Conservation (phyloP, 306 rosid genomes). For the Pachyrhizus erosus region DNA sequence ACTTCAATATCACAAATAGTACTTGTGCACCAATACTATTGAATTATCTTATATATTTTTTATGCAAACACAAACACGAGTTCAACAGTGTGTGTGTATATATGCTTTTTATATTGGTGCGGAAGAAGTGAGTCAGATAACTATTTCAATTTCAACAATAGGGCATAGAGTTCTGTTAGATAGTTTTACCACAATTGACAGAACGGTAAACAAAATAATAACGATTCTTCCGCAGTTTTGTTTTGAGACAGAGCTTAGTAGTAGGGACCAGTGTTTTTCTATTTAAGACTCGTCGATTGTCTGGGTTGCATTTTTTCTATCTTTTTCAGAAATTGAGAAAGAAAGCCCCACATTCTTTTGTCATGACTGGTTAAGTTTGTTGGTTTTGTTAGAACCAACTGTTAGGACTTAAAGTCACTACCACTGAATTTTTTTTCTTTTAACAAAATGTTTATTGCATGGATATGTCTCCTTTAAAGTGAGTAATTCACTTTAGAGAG, state of each 20-base stretch:
- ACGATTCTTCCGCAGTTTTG: not conserved
- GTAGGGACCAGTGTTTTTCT: not conserved
- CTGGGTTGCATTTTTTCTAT: conserved; percentile 4
- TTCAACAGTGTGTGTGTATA: not conserved
- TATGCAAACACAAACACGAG: conserved; percentile 2
- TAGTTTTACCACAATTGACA: not conserved
- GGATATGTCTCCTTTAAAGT: not conserved
- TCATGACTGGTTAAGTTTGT: not conserved
- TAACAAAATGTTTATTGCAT: not conserved
- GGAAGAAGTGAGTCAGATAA: conserved; percentile 3
- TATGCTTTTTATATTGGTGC: not conserved
- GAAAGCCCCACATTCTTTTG: not conserved
- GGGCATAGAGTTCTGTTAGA: not conserved
- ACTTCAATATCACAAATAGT: not conserved
- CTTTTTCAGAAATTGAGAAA: conserved; percentile 4
- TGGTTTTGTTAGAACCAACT: not conserved
- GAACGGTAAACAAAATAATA: not conserved
- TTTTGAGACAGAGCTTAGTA: not conserved
- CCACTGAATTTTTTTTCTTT: not conserved
- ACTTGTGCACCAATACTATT: not conserved
- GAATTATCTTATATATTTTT: not conserved
- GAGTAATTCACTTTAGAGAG: not conserved
- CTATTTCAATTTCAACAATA: conserved; percentile 8
- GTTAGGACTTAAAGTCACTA: not conserved
- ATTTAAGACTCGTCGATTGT: conserved; percentile 6